Percentiles rank a stretch among this genome's conserved stretches.
phyloP scores from a whole-genome alignment of 2,329 filamentous ascomycete genomes.

The Stagonosporopsis vannaccii region DNA sequence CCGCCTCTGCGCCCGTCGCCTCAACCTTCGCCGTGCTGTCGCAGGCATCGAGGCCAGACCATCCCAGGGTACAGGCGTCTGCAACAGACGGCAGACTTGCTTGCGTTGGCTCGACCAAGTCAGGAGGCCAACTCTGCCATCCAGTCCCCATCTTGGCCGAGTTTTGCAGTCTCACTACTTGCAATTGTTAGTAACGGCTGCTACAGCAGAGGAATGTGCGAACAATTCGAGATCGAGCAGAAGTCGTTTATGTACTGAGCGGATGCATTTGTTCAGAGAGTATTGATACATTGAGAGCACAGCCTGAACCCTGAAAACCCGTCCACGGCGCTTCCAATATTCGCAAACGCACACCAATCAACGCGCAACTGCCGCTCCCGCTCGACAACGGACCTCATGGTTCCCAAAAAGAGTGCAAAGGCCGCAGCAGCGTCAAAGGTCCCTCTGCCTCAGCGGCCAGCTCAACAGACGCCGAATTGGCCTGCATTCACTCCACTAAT shows the following conservation, averaged over 20 bases:
- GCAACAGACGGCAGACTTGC: background rate
- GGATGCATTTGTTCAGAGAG: background rate
- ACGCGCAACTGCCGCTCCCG: background rate
- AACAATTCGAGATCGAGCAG: background rate
- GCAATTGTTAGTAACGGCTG: background rate
- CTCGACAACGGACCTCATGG: constrained; percentile 27
- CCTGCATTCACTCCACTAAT: constrained; percentile 74
- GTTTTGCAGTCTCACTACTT: background rate
- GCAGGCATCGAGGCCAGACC: background rate
- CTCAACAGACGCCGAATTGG: constrained; percentile 64
- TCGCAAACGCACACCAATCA: background rate
- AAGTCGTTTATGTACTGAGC: background rate
- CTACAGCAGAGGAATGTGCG: background rate
- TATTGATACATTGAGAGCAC: background rate
- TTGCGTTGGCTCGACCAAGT: background rate
- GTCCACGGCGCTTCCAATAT: background rate
- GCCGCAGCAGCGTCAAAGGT: constrained; percentile 13
- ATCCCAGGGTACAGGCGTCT: background rate
- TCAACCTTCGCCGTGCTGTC: background rate
- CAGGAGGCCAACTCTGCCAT: background rate
- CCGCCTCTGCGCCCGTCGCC: background rate
- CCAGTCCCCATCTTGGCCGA: background rate
- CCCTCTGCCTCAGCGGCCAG: constrained; percentile 2
- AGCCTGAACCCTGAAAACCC: background rate
- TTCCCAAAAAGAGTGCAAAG: constrained; percentile 43